Evolutionary conservation across 345 rosid genomes (phyloP).

Genomic region (Rhodamnia argentea): DNA sequence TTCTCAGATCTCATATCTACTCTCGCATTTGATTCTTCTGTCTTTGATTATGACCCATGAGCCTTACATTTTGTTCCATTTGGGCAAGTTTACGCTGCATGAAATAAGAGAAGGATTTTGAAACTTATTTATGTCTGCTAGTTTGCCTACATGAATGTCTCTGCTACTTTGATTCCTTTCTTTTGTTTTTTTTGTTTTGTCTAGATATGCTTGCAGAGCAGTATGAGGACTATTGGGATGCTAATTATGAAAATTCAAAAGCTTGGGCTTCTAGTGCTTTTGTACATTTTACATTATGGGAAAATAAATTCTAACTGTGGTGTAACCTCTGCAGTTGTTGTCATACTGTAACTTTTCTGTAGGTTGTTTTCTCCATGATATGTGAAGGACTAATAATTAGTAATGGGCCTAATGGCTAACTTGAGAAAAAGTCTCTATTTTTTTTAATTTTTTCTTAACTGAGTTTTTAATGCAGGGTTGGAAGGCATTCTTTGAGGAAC

Average conservation of each 20-base stretch:
- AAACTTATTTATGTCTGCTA: not conserved
- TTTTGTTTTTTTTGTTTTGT: not conserved
- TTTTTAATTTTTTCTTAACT: not conserved
- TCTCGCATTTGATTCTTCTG: not conserved
- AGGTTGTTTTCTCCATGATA: not conserved
- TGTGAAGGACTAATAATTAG: not conserved
- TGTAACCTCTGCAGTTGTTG: not conserved
- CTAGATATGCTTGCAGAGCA: not conserved
- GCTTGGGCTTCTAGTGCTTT: not conserved
- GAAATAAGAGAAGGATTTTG: not conserved
- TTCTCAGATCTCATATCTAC: not conserved
- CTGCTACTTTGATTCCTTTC: not conserved
- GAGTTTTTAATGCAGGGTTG: conserved; percentile 53
- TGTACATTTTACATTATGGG: not conserved
- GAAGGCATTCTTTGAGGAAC: conserved; percentile 97
- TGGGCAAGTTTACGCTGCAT: not conserved
- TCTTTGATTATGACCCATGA: not conserved
- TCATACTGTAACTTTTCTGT: not conserved
- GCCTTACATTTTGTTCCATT: not conserved
- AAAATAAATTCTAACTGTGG: not conserved
- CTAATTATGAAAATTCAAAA: not conserved
- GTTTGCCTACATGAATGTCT: not conserved
- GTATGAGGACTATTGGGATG: not conserved
- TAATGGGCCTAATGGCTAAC: not conserved
- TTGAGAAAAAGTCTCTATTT: not conserved